Evolutionary conservation across 805 yeast genomes (phyloP).

Genomic region (Grigorovia transvaalensis): DNA sequence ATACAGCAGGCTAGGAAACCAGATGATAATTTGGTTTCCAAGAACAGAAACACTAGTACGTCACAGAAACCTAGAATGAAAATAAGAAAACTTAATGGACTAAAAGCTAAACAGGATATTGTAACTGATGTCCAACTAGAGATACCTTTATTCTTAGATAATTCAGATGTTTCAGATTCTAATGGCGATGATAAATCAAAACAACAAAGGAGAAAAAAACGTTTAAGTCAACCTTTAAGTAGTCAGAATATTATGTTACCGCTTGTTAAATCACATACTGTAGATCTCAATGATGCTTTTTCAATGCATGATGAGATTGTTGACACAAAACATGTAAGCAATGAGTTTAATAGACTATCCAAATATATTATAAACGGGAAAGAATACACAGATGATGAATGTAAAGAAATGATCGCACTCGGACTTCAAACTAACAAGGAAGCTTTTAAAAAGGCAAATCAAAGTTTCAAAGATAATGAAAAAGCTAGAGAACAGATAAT

Average conservation of each 20-base stretch:
- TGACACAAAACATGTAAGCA: not conserved
- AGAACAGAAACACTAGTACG: not conserved
- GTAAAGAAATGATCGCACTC: slow-evolving; percentile 6
- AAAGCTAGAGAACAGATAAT: slow-evolving; percentile 44
- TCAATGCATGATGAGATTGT: not conserved
- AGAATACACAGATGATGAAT: slow-evolving; percentile 16
- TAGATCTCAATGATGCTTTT: not conserved
- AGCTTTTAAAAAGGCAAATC: slow-evolving; percentile 30
- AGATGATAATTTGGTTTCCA: no score
- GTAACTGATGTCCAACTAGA: slow-evolving; percentile 9
- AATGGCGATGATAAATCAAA: not conserved
- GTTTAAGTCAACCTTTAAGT: not conserved
- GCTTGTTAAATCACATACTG: slow-evolving; percentile 3
- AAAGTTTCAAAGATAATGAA: slow-evolving; percentile 34
- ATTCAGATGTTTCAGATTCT: slow-evolving; percentile 2
- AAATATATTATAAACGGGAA: slow-evolving; percentile 17
- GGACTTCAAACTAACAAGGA: slow-evolving; percentile 5
- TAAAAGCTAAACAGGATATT: not conserved
- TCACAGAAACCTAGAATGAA: not conserved
- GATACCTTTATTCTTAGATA: slow-evolving; percentile 8
- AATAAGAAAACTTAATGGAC: not conserved
- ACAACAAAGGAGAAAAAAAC: not conserved
- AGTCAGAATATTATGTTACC: not conserved
- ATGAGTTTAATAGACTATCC: slow-evolving; percentile 2
- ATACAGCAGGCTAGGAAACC: no score